phyloP scores from a whole-genome alignment of 2,329 filamentous ascomycete species.

The Ophiostoma sp. region DNA sequence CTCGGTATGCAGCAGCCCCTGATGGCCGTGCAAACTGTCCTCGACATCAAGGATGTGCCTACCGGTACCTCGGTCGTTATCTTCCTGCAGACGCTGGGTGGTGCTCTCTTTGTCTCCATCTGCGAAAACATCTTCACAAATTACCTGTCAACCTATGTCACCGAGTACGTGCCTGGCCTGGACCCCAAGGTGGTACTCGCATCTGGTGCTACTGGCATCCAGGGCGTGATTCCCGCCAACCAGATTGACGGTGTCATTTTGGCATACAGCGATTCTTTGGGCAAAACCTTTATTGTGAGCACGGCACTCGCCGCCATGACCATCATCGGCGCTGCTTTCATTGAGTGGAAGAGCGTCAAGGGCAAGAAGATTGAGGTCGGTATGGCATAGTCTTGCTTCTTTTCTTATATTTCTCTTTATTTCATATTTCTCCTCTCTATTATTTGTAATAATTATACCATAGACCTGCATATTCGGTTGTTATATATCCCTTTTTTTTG shows the following conservation, averaged over 20 bases:
- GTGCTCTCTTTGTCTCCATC: constrained; percentile 39
- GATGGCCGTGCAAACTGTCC: constrained; percentile 40
- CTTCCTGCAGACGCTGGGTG: constrained; percentile 36
- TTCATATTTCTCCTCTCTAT: background rate
- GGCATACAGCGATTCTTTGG: constrained; percentile 36
- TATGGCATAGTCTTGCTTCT: background rate
- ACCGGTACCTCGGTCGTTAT: constrained; percentile 39
- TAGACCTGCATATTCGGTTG: background rate
- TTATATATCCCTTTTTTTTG: background rate
- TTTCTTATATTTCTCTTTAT: background rate
- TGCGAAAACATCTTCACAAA: constrained; percentile 42
- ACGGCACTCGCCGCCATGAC: constrained; percentile 38
- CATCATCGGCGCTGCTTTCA: constrained; percentile 33
- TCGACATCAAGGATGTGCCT: constrained; percentile 38
- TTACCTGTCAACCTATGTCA: constrained; percentile 34
- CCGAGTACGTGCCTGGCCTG: constrained; percentile 30
- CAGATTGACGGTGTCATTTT: constrained; percentile 23
- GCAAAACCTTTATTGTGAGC: constrained; percentile 33
- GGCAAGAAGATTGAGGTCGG: constrained; percentile 27
- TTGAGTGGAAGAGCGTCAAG: constrained; percentile 46
- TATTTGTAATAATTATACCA: background rate
- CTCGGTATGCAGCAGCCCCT: constrained; percentile 39
- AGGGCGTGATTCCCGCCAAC: constrained; percentile 21
- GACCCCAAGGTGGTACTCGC: constrained; percentile 28
- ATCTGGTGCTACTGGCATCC: constrained; percentile 31